These are phyloP conservation scores for Rhizoclosmatium globosum DNA, from an alignment of 192 early-diverging fungal genomes.

Conservation along the genomic window DNA sequence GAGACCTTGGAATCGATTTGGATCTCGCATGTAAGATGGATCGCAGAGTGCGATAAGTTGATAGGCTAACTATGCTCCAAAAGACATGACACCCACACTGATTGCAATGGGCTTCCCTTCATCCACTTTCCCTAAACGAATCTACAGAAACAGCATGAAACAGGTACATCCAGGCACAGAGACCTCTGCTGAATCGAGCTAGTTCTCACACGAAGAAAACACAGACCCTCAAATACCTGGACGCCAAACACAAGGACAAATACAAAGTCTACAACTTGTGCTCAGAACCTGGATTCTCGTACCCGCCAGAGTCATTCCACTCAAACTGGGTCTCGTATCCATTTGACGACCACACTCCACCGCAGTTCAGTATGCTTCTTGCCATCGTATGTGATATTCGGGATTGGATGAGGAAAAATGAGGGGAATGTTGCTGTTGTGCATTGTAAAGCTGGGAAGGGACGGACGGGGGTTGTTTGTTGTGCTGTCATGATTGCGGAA, in stretches of 20 bases:
- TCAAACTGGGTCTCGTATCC: slow-evolving; percentile 56
- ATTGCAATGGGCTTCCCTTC: slow-evolving; percentile 70
- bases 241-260: slow-evolving; percentile 50
- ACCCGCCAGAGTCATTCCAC: slow-evolving; percentile 56
- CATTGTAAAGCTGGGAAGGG: slow-evolving; percentile 78
- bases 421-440: slow-evolving; percentile 57
- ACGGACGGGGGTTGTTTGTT: slow-evolving; percentile 66
- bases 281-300: slow-evolving; percentile 55
- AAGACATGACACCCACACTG: slow-evolving; percentile 59
- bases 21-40: not conserved
- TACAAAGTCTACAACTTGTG: slow-evolving; percentile 75
- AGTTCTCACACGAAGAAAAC: not conserved
- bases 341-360: slow-evolving; percentile 65
- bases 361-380: slow-evolving; percentile 56
- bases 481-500: slow-evolving; percentile 54
- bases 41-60: not conserved
- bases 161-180: slow-evolving; percentile 41
- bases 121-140: slow-evolving; percentile 52
- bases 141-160: slow-evolving; percentile 63
- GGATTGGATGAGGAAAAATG: slow-evolving; percentile 49
- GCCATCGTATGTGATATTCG: slow-evolving; percentile 60
- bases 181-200: not conserved
- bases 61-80: not conserved
- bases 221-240: slow-evolving; percentile 56
- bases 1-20: not conserved